Evolutionary conservation across 108 stramenopile genomes (phyloP).

Genomic region (Seminavis robusta): DNA sequence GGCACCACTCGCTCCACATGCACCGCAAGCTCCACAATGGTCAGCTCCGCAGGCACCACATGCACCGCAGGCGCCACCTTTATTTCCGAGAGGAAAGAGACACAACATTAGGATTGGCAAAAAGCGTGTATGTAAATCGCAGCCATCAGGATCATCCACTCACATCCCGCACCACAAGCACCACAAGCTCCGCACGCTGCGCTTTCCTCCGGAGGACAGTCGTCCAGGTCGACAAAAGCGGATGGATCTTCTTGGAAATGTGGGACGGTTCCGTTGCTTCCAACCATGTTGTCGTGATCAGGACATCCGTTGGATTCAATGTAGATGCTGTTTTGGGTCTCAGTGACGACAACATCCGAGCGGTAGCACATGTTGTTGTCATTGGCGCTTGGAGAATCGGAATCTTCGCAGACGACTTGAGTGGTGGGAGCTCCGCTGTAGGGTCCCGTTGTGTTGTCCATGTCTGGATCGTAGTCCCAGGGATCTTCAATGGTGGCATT

Average conservation of each 20-base stretch:
- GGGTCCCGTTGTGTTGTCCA: no score
- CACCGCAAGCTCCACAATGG: no score
- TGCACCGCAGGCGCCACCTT: no score
- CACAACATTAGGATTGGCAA: no score
- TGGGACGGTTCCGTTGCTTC: slow-evolving; percentile 11
- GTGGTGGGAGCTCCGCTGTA: background rate
- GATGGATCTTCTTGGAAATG: background rate
- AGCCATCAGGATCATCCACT: no score
- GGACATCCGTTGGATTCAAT: slow-evolving; percentile 21
- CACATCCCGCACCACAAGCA: background rate
- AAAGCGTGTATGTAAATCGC: no score
- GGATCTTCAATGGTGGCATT: background rate
- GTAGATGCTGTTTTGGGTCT: background rate
- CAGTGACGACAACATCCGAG: slow-evolving; percentile 14
- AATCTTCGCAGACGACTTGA: background rate
- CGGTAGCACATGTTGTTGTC: slow-evolving; percentile 19
- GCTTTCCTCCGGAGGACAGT: background rate
- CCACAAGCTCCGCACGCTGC: background rate
- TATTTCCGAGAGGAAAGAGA: no score
- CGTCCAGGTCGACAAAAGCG: background rate
- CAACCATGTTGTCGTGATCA: slow-evolving; percentile 17
- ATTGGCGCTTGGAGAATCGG: background rate
- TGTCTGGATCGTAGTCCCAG: background rate
- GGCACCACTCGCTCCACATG: no score
- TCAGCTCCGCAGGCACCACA: no score